A percentile compares a stretch with the other conserved stretches of the same genome.
Evolutionary conservation across 2,329 filamentous ascomycete genomes (phyloP).

Genomic region (Pseudopithomyces maydicus): DNA sequence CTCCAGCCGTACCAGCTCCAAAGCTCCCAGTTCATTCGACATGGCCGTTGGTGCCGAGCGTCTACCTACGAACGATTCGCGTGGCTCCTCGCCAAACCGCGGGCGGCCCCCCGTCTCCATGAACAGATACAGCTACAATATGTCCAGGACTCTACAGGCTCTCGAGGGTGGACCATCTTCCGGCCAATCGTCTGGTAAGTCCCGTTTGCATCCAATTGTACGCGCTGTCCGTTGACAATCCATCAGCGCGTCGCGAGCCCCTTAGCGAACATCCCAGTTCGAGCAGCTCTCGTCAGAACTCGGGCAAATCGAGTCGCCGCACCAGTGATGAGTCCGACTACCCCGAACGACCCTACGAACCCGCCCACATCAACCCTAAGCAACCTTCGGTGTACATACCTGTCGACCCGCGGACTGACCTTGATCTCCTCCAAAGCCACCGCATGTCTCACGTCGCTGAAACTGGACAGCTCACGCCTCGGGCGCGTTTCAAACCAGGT

Average conservation of each 20-base stretch:
- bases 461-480: slow-evolving; percentile 53
- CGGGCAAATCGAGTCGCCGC: slow-evolving; percentile 38
- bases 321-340: slow-evolving; percentile 45
- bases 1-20: slow-evolving; percentile 43
- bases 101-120: slow-evolving; percentile 40
- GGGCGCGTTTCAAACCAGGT: slow-evolving; percentile 42
- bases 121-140: slow-evolving; percentile 45
- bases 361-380: slow-evolving; percentile 37
- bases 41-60: slow-evolving; percentile 45
- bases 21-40: slow-evolving; percentile 45
- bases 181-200: slow-evolving; percentile 35
- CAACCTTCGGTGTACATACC: slow-evolving; percentile 22
- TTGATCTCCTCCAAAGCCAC: slow-evolving; percentile 51
- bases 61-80: slow-evolving; percentile 34
- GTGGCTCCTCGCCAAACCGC: slow-evolving; percentile 35
- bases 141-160: slow-evolving; percentile 36
- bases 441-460: slow-evolving; percentile 57
- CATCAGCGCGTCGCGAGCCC: slow-evolving; percentile 28
- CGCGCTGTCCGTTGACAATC: slow-evolving; percentile 7
- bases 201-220: background rate
- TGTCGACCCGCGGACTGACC: slow-evolving; percentile 40
- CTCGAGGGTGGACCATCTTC: slow-evolving; percentile 31
- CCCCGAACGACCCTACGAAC: slow-evolving; percentile 41
- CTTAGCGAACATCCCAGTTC: slow-evolving; percentile 22
- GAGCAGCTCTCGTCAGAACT: slow-evolving; percentile 27